Percentiles rank a stretch among this genome's conserved stretches.
These are phyloP conservation scores for Panicum hallii DNA, from an alignment of 202 grass and related monocot species.

Conservation along the genomic window DNA sequence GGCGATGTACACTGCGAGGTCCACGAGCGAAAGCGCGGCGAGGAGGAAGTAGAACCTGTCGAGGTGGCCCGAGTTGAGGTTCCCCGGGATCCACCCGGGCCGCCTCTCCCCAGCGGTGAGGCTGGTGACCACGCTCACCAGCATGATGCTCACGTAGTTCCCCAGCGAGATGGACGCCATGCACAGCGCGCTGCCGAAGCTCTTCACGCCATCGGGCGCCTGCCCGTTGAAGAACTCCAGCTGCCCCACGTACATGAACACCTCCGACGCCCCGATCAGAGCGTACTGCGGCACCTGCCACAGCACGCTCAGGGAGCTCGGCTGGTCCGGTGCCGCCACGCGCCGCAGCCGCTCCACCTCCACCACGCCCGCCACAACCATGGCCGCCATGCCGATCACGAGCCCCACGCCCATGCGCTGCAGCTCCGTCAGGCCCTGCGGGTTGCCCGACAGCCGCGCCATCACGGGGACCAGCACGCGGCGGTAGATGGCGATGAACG, in stretches of 20 bases:
- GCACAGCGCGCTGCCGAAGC: constrained; percentile 85
- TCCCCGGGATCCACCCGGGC: constrained; percentile 75
- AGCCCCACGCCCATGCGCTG: constrained; percentile 87
- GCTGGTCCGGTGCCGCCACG: constrained; percentile 37
- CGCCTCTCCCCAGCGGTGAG: constrained; percentile 51
- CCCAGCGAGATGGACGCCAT: constrained; percentile 94
- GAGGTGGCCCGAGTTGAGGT: constrained; percentile 84
- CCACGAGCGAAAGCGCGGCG: constrained; percentile 60
- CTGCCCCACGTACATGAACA: constrained; percentile 93
- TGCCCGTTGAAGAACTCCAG: constrained; percentile 89
- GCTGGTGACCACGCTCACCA: constrained; percentile 63
- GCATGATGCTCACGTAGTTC: constrained; percentile 89
- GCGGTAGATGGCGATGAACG: constrained; percentile 72
- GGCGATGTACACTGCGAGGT: constrained; percentile 62
- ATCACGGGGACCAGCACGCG: constrained; percentile 54
- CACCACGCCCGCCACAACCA: constrained; percentile 66
- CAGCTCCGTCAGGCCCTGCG: constrained; percentile 72
- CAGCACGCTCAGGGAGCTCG: constrained; percentile 71
- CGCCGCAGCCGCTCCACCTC: constrained; percentile 65
- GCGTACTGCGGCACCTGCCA: constrained; percentile 86
- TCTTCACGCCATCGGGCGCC: constrained; percentile 85
- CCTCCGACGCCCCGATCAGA: constrained; percentile 84
- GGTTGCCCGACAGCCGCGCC: constrained; percentile 58
- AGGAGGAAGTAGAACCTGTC: constrained; percentile 93
- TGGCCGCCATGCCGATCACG: constrained; percentile 71